A percentile compares a stretch with the other conserved stretches of the same genome.
Conservation (phyloP, 1,139 yeast species). For the Hansenula lynferdii region DNA sequence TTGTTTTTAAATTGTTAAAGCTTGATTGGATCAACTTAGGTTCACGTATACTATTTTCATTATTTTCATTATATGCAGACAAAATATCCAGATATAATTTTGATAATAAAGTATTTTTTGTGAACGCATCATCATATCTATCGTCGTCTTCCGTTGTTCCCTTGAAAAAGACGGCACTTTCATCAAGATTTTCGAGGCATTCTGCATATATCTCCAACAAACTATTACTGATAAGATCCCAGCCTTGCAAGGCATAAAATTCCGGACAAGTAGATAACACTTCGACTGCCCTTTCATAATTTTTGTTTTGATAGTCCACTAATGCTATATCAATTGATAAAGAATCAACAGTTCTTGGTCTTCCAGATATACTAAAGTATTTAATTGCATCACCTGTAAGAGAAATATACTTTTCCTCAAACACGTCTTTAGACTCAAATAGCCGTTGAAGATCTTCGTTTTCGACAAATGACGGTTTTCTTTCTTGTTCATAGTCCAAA, state of each 20-base stretch:
- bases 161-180: conserved; percentile 12
- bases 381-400: conserved; percentile 27
- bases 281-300: conserved; percentile 56
- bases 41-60: not conserved
- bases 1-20: conserved; percentile 1
- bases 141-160: not conserved
- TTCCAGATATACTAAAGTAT: conserved; percentile 20
- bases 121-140: not conserved
- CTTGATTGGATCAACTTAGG: not conserved
- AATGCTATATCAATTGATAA: conserved; percentile 81
- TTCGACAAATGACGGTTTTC: not conserved
- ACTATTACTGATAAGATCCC: conserved; percentile 68
- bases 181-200: conserved; percentile 51
- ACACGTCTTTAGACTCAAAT: conserved; percentile 16
- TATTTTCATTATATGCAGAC: conserved; percentile 4
- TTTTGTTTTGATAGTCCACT: conserved; percentile 52
- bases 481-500: conserved; percentile 2
- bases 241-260: conserved; percentile 61
- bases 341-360: conserved; percentile 62
- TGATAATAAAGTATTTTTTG: conserved; percentile 8
- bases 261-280: conserved; percentile 66
- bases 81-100: conserved; percentile 22
- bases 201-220: conserved; percentile 62
- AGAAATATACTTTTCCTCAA: conserved; percentile 26
- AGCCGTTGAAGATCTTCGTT: conserved; percentile 5